Evolutionary conservation across 2,329 filamentous ascomycete genomes (phyloP), one percentile per base, ranked within the genome.

Genomic region (Calonectria leucothoes): DNA sequence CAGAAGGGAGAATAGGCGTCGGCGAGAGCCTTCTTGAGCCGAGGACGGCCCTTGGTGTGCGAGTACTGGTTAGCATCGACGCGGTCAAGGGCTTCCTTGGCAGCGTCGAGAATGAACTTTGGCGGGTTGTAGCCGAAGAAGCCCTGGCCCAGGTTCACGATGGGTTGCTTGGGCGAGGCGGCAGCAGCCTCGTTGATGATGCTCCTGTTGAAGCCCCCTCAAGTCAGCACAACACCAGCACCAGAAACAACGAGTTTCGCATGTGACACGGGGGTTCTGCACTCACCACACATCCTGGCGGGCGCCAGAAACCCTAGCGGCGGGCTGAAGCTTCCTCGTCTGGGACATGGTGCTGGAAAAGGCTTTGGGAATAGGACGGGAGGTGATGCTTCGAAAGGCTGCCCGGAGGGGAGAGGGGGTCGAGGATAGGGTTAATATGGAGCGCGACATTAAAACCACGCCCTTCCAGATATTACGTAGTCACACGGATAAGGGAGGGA

Each of bases 61-160:
- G 95, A 96, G 89, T 99, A 99, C 88, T 99, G 97, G 85, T 99
- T 99, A 90, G 96, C 98, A 78, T 98, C 97, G 27, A 99, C 96
- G 66, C 92, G 91, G 82, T 98, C 93, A 66, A 99, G 90, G 48
- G 96, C 96, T 48, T 93, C 88, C 85, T 98, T 98, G 66, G 97
- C 97, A 51, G 97, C 97, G 79, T 98, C 91, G 76, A 98, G 88
- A 76, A 98, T 95, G 84, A 98, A 98, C 42, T 93, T 85, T 10
- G 96, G 96, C 70, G 96, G 96, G 82, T 98, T 98, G 85, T 98
- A 98, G 72, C 96, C 96, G 79, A 95, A 96, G 79, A 95, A 95
- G 69, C 91, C 91, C 82, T 92, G 90, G 33, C 91, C 91, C 87
- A 92, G 88, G 78, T 93, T 93, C 74, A 93, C 88, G 76, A 93